phyloP scores from a whole-genome alignment of 1,284 basidiomycete species.

The Coriolopsis trogii region DNA sequence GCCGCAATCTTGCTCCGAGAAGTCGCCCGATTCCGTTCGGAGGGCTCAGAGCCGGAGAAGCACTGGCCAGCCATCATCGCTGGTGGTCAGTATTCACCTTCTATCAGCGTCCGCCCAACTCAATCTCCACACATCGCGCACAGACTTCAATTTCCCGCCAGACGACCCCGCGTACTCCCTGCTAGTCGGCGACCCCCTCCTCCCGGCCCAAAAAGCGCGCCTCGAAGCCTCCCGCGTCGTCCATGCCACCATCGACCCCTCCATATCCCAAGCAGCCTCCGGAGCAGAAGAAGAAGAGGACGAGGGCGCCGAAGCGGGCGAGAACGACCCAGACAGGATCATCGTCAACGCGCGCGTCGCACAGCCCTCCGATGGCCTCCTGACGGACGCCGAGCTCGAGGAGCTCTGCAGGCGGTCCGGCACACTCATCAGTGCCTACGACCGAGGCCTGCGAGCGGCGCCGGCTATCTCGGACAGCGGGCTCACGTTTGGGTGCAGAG shows the following conservation, averaged over 20 bases:
- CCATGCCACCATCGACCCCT: constrained; percentile 78
- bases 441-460: constrained; percentile 44
- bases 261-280: constrained; percentile 39
- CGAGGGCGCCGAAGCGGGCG: constrained; percentile 35
- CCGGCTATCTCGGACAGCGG: constrained; percentile 28
- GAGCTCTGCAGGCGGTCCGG: constrained; percentile 48
- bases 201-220: constrained; percentile 52
- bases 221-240: constrained; percentile 77
- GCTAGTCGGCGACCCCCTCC: constrained; percentile 64
- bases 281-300: constrained; percentile 46
- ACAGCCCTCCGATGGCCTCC: constrained; percentile 68
- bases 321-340: constrained; percentile 67
- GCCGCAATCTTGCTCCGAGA: constrained; percentile 71
- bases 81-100: constrained; percentile 61
- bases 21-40: constrained; percentile 58
- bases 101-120: background rate
- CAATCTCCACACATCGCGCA: background rate
- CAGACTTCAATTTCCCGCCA: constrained; percentile 94
- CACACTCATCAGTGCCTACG: constrained; percentile 56
- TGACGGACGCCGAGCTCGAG: constrained; percentile 64
- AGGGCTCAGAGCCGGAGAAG: constrained; percentile 38
- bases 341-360: constrained; percentile 81
- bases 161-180: constrained; percentile 86
- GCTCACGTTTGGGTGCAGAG: constrained; percentile 53
- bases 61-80: constrained; percentile 82